Evolutionary conservation across 306 rosid species (phyloP).

Genomic region (Corylus avellana): DNA sequence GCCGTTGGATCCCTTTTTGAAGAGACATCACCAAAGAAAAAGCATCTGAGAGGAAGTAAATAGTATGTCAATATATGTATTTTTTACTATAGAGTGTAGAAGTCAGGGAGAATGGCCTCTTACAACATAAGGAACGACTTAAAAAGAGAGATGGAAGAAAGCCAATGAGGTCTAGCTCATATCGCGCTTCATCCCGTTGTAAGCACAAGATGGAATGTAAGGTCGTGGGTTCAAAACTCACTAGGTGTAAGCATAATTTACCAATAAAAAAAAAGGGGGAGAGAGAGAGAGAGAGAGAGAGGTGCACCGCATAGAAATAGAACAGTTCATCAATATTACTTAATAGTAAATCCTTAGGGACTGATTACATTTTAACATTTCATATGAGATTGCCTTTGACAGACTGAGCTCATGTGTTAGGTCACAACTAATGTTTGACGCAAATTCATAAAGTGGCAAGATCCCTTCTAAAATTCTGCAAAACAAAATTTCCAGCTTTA

Average conservation of each 20-base stretch:
- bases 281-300: too few species aligned
- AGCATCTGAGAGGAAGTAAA: constrained; percentile 48
- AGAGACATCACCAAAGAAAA: constrained; percentile 87
- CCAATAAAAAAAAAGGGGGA: background rate
- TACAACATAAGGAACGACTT: background rate
- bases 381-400: background rate
- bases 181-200: background rate
- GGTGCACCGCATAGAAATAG: background rate
- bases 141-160: background rate
- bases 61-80: constrained; percentile 12
- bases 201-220: background rate
- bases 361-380: background rate
- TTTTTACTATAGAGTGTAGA: constrained; percentile 5
- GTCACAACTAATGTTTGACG: background rate
- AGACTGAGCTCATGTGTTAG: constrained; percentile 12
- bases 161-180: background rate
- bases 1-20: constrained; percentile 68
- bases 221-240: background rate
- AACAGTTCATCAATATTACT: constrained; percentile 9
- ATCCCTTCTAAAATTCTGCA: constrained; percentile 1
- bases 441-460: background rate
- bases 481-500: background rate
- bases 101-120: background rate
- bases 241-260: background rate
- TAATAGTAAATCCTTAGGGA: background rate